Evolutionary conservation across 768 basidiomycete species (phyloP).

Genomic region (Suillus placidus): DNA sequence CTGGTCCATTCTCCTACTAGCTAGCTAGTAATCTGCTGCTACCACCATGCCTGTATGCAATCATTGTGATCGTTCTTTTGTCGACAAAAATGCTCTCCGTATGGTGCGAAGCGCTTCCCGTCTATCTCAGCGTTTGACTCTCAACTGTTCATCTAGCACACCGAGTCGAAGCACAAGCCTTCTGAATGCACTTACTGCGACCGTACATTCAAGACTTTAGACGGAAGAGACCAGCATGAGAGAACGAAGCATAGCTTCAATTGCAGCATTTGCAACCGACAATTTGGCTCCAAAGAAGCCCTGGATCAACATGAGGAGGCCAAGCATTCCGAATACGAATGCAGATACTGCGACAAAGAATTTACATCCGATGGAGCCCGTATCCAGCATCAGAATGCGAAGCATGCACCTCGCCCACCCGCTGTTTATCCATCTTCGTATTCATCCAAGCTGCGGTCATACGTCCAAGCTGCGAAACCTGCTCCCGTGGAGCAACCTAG

Average conservation of each 20-base stretch:
- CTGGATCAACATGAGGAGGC: conserved; percentile 16
- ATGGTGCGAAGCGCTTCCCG: conserved; percentile 16
- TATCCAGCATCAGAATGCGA: neutral
- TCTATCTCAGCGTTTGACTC: neutral
- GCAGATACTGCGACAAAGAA: conserved; percentile 4
- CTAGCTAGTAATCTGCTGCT: neutral
- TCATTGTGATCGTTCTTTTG: conserved; percentile 24
- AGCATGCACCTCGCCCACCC: neutral
- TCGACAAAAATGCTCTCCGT: conserved; percentile 9
- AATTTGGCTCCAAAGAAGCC: conserved; percentile 12
- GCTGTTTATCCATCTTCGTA: neutral
- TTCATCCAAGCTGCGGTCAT: too few relatives aligned
- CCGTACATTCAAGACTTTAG: conserved; percentile 9
- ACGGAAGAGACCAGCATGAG: conserved; percentile 15
- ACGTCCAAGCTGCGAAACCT: neutral
- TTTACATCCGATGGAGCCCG: neutral
- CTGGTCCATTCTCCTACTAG: neutral
- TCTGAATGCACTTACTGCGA: conserved; percentile 22
- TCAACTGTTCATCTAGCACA: neutral
- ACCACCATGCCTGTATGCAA: conserved; percentile 23
- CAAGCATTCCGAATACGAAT: conserved; percentile 14
- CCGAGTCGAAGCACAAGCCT: neutral
- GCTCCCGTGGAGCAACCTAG: neutral
- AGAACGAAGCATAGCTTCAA: conserved; percentile 10
- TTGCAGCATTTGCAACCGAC: conserved; percentile 11